Conservation (phyloP, 2,329 filamentous ascomycete species). For the Epichloe scottii region DNA sequence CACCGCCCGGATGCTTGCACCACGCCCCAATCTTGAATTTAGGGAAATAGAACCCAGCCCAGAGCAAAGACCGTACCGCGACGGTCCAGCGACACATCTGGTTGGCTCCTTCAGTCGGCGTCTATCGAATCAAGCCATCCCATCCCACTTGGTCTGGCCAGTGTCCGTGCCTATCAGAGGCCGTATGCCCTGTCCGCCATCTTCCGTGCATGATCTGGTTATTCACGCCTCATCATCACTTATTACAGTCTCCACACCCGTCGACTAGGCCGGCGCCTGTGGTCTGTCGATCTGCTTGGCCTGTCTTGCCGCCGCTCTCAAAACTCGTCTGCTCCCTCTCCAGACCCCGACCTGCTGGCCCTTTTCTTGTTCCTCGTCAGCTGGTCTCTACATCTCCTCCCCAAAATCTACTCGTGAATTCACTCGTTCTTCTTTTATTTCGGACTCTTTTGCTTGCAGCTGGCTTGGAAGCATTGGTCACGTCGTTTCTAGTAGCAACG, state of each 20-base stretch:
- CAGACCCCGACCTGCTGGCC: constrained; percentile 18
- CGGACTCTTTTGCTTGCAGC: constrained; percentile 8
- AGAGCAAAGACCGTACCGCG: not conserved
- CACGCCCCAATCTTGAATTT: not conserved
- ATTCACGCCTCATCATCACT: constrained; percentile 13
- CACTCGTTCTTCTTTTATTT: constrained; percentile 19
- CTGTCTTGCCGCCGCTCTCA: constrained; percentile 26
- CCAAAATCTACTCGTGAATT: constrained; percentile 20
- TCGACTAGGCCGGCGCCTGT: constrained; percentile 20
- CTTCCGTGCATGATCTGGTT: constrained; percentile 2
- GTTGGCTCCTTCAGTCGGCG: not conserved
- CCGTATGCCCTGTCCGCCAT: not conserved
- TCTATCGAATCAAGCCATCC: constrained; percentile 4
- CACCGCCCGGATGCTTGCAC: not conserved
- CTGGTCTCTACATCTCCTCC: constrained; percentile 37
- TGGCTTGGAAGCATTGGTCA: constrained; percentile 9
- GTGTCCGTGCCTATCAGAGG: constrained; percentile 4
- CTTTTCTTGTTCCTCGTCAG: constrained; percentile 34
- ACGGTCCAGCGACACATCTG: constrained; percentile 28
- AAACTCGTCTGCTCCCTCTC: constrained; percentile 36
- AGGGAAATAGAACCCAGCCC: not conserved
- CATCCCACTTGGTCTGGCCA: constrained; percentile 1
- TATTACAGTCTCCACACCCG: constrained; percentile 16
- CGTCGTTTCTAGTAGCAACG: constrained; percentile 1
- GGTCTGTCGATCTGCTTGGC: constrained; percentile 14